These are phyloP conservation scores for Globisporangium yorkense DNA, from an alignment of 352 stramenopile genomes.

Conservation along the genomic window DNA sequence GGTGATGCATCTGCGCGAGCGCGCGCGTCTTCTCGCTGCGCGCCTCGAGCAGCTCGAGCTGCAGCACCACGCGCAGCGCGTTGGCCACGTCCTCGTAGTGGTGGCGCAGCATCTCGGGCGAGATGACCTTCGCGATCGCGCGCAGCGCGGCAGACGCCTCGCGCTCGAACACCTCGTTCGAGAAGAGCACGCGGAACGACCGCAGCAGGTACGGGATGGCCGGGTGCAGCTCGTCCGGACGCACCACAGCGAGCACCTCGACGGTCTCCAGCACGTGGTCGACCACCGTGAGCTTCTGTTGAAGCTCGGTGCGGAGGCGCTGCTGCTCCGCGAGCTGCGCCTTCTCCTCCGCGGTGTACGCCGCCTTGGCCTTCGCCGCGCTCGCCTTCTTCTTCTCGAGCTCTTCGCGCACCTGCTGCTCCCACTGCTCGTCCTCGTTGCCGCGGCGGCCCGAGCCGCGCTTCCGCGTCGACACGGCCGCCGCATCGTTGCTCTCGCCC, in stretches of 20 bases:
- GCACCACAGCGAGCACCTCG: slow-evolving; percentile 42
- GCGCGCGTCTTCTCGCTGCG: slow-evolving; percentile 29
- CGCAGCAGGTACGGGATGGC: slow-evolving; percentile 61
- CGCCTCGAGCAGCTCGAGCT: slow-evolving; percentile 32
- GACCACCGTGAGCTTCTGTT: slow-evolving; percentile 34
- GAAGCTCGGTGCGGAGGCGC: slow-evolving; percentile 37
- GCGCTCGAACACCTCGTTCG: slow-evolving; percentile 44
- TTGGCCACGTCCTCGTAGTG: slow-evolving; percentile 64
- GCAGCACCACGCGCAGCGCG: slow-evolving; percentile 46
- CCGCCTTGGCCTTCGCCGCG: slow-evolving; percentile 33
- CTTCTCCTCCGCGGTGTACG: slow-evolving; percentile 52
- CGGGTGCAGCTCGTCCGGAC: slow-evolving; percentile 68
- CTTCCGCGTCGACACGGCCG: slow-evolving; percentile 17
- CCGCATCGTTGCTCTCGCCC: slow-evolving; percentile 11
- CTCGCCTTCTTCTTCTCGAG: slow-evolving; percentile 63
- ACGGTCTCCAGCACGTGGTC: slow-evolving; percentile 53
- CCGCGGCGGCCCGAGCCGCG: slow-evolving; percentile 30
- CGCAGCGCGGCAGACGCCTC: slow-evolving; percentile 32
- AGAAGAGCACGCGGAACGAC: slow-evolving; percentile 46
- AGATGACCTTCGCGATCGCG: slow-evolving; percentile 55
- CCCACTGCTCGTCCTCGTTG: slow-evolving; percentile 83
- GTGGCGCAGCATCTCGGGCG: slow-evolving; percentile 48
- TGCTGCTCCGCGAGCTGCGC: slow-evolving; percentile 55
- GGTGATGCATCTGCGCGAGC: slow-evolving; percentile 30
- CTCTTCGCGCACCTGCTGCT: slow-evolving; percentile 80